These are phyloP conservation scores for Dothistroma septosporum DNA, from an alignment of 2,329 filamentous ascomycete genomes.

Conservation along the genomic window DNA sequence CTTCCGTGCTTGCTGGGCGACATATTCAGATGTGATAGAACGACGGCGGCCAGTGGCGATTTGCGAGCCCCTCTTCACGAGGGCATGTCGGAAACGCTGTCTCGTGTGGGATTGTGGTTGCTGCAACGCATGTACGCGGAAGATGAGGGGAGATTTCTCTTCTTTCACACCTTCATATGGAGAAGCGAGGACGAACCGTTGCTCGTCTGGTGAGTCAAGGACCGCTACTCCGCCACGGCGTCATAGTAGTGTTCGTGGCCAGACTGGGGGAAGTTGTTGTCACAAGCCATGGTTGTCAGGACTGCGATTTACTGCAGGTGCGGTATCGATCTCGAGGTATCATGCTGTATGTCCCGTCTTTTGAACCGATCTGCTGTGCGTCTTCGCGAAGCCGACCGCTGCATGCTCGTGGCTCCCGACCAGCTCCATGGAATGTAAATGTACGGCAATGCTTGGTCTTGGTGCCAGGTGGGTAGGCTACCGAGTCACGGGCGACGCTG, in stretches of 20 bases:
- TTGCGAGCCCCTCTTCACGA: constrained; percentile 14
- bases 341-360: background rate
- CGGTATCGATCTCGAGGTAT: background rate
- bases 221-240: background rate
- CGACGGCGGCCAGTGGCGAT: constrained; percentile 4
- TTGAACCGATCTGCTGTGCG: background rate
- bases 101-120: background rate
- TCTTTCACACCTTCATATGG: background rate
- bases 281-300: constrained; percentile 6
- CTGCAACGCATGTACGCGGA: constrained; percentile 7
- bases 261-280: background rate
- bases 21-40: constrained; percentile 1
- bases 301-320: background rate
- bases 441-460: background rate
- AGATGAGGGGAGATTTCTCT: constrained; percentile 3
- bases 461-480: no score
- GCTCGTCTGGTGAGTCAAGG: constrained; percentile 3
- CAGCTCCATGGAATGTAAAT: background rate
- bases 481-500: no score
- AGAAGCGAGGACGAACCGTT: background rate
- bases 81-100: background rate
- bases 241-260: constrained; percentile 1
- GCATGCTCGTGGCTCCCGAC: background rate
- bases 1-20: constrained; percentile 3
- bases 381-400: background rate